Base-by-base conservation (phyloP, 2,329 filamentous ascomycete genomes). In the Hymenoscyphus fraxineus region DNA sequence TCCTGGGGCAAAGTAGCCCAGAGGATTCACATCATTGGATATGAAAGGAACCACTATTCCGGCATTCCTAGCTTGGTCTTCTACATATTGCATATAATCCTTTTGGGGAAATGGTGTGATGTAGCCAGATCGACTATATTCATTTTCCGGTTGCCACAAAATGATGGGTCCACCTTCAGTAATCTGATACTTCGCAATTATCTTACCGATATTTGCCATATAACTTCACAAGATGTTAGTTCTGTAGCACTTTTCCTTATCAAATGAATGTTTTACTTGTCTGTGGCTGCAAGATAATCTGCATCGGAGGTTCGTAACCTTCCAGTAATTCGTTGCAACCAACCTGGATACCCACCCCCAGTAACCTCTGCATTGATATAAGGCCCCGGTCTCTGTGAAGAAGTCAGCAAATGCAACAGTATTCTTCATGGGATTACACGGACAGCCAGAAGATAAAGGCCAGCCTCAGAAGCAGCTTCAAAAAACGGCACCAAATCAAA, bases 141-240 rank as follows among this genome's bases (percentile, higher is more conserved):
- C 92, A 67, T 95, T 96, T 75, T 96, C 92, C 0, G 90, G 88
- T 74, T 96, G 92, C 54, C 90, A 83, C 1, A 94, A 78, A 65
- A 96, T 91, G 9, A 95, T 82, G 0, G 91, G 91, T 0, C 92
- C 92, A 0, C 90, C 91, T 60, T 93, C 91, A 1, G 90, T 94
- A 71, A 96, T 93, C 71, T 95, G 91, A 0, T 85, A 87, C 62
- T 87, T 85, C 3, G 91, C 89, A 68, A 96, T 88, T 7, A 88
- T 85, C 15, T 81, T 80, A 32, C 83, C 84, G 58, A 93, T 82
- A 7, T 85, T 80, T 16, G 69, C 66, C 1, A 74, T 77, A 65
- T 80, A 89, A 80, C 44, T 51, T 22, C n/a, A 51, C 9, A 51
- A 27, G 3, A 12, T 51, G 19, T 51, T 12, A 51, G 44, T 51